Conservation (phyloP, 2,329 filamentous ascomycete genomes). For the Nakataea oryzae region DNA sequence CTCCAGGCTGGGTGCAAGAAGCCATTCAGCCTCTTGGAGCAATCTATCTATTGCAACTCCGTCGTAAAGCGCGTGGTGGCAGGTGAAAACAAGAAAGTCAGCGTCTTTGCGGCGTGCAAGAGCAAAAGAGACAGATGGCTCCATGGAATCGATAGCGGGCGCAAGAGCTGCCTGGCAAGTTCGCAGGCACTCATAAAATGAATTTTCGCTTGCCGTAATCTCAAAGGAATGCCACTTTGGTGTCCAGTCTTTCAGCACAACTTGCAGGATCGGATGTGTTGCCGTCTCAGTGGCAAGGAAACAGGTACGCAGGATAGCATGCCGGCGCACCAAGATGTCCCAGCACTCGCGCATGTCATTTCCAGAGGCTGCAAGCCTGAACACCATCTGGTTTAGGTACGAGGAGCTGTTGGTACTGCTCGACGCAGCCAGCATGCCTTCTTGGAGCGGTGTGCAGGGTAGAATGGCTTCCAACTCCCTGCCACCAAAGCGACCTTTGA, state of each 20-base stretch:
- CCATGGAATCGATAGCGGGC: slow-evolving; percentile 29
- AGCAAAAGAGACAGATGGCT: slow-evolving; percentile 34
- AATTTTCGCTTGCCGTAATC: slow-evolving; percentile 10
- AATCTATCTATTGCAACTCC: slow-evolving; percentile 64
- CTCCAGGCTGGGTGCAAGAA: slow-evolving; percentile 30
- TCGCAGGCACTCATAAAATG: slow-evolving; percentile 23
- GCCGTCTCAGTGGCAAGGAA: slow-evolving; percentile 57
- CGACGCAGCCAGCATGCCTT: slow-evolving; percentile 67
- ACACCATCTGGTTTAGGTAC: slow-evolving; percentile 65
- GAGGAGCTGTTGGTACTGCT: slow-evolving; percentile 24
- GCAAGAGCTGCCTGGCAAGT: slow-evolving; percentile 28
- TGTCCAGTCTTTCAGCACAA: slow-evolving; percentile 44
- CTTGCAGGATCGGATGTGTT: slow-evolving; percentile 58
- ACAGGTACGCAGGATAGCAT: slow-evolving; percentile 68
- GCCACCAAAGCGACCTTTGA: not conserved
- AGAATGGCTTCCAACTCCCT: slow-evolving; percentile 32
- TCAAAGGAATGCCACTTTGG: slow-evolving; percentile 29
- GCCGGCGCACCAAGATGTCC: slow-evolving; percentile 50
- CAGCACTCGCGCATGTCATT: slow-evolving; percentile 47
- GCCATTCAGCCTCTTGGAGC: slow-evolving; percentile 57
- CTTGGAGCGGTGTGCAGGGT: slow-evolving; percentile 79
- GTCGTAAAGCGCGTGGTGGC: slow-evolving; percentile 81
- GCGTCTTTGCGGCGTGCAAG: slow-evolving; percentile 21
- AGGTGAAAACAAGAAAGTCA: slow-evolving; percentile 31
- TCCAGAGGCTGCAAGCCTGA: slow-evolving; percentile 45